Conservation (phyloP, 2,329 filamentous ascomycete genomes). For the Fusarium tupiense region DNA sequence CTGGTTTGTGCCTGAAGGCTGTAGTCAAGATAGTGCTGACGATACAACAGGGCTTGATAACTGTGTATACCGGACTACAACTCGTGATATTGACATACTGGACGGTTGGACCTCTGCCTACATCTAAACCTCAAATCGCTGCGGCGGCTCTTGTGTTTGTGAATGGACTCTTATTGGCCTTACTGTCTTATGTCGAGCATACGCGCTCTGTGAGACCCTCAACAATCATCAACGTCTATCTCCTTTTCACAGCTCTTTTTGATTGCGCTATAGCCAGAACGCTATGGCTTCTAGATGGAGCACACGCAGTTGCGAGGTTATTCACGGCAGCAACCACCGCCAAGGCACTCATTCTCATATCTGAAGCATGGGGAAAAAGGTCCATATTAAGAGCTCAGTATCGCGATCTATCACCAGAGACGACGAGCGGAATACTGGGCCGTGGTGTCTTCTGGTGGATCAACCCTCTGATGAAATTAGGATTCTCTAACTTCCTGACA, state of each 20-base stretch:
- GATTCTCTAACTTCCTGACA: conserved; percentile 2
- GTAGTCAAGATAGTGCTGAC: not conserved
- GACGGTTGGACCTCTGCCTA: not conserved
- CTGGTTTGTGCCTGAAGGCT: not conserved
- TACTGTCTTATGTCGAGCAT: conserved; percentile 17
- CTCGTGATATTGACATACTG: conserved; percentile 6
- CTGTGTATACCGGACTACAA: conserved; percentile 1
- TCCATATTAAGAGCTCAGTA: conserved; percentile 17
- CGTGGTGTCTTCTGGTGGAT: conserved; percentile 22
- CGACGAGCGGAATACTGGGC: conserved; percentile 9
- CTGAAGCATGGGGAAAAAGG: conserved; percentile 18
- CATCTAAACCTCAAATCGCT: not conserved
- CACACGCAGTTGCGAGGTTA: not conserved
- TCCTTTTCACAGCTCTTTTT: conserved; percentile 7
- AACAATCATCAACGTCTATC: conserved; percentile 19
- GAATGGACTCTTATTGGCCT: conserved; percentile 3
- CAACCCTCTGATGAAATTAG: conserved; percentile 19
- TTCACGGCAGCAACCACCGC: conserved; percentile 2
- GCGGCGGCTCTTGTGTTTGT: conserved; percentile 17
- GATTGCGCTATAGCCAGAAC: conserved; percentile 10
- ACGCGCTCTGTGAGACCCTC: conserved; percentile 19
- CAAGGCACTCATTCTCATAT: conserved; percentile 4
- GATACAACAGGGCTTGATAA: not conserved
- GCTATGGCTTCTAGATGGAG: conserved; percentile 1
- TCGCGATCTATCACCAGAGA: conserved; percentile 8